Percentiles rank a stretch among this genome's conserved stretches.
phyloP scores from a whole-genome alignment of 2,329 filamentous ascomycete genomes.

The Botrytis cinerea region DNA sequence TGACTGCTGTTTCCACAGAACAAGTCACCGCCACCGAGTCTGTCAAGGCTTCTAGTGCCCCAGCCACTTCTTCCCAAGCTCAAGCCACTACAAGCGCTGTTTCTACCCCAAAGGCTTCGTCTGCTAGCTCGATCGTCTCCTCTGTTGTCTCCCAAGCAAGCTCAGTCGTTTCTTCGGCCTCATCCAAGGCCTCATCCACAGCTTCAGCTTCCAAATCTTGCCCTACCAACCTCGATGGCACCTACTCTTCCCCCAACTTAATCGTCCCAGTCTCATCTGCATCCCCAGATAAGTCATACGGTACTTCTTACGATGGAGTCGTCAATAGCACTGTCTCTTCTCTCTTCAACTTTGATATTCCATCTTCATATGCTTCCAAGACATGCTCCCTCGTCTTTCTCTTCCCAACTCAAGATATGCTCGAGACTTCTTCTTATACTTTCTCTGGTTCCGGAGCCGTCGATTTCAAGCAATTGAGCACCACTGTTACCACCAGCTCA shows the following conservation, averaged over 20 bases:
- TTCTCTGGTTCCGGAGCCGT: constrained; percentile 56
- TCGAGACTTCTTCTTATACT: constrained; percentile 60
- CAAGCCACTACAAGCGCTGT: background rate
- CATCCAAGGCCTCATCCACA: background rate
- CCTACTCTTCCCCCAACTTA: constrained; percentile 60
- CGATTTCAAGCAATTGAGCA: constrained; percentile 52
- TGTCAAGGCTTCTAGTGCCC: background rate
- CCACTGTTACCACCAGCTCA: constrained; percentile 50
- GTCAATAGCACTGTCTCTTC: constrained; percentile 55
- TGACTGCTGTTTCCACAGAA: constrained; percentile 1
- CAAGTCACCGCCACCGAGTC: background rate
- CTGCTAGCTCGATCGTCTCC: background rate
- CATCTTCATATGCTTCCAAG: constrained; percentile 45
- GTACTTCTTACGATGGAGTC: constrained; percentile 57
- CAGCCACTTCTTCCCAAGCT: background rate
- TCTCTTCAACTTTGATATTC: constrained; percentile 72
- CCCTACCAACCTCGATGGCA: constrained; percentile 37
- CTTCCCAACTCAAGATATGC: constrained; percentile 57
- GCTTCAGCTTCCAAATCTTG: constrained; percentile 10
- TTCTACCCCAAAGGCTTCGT: background rate
- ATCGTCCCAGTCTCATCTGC: constrained; percentile 61
- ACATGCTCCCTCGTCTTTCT: constrained; percentile 66
- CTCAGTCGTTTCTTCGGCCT: background rate
- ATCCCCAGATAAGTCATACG: constrained; percentile 52
- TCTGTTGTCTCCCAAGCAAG: background rate